Evolutionary conservation across 2,329 filamentous ascomycete species (phyloP).

Genomic region (Akanthomyces lecanii): DNA sequence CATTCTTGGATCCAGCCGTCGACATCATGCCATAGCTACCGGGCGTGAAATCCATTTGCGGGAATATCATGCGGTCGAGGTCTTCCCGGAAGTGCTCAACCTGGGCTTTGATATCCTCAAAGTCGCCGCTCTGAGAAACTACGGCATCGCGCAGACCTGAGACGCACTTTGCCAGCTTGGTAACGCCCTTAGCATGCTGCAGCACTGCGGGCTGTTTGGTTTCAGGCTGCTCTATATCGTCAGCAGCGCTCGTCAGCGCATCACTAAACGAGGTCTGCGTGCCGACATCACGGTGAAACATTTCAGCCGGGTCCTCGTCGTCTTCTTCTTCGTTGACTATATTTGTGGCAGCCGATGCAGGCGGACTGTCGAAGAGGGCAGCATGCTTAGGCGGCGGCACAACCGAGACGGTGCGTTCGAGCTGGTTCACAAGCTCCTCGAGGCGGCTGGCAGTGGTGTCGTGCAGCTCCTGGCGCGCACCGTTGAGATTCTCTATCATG

Average conservation of each 20-base stretch:
- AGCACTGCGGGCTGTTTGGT: constrained; percentile 26
- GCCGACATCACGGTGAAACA: constrained; percentile 77
- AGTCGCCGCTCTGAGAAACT: constrained; percentile 41
- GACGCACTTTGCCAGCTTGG: constrained; percentile 39
- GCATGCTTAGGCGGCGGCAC: constrained; percentile 40
- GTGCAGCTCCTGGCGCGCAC: constrained; percentile 51
- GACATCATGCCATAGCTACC: constrained; percentile 39
- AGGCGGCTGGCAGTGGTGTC: constrained; percentile 44
- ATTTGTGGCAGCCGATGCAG: neutral
- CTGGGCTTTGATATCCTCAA: constrained; percentile 48
- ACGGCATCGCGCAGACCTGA: constrained; percentile 41
- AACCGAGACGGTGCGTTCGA: constrained; percentile 57
- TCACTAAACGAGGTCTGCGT: constrained; percentile 61
- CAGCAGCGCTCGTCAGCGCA: neutral
- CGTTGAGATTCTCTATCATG: constrained; percentile 50
- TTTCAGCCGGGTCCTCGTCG: constrained; percentile 63
- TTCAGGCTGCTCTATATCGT: neutral
- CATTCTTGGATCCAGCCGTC: constrained; percentile 37
- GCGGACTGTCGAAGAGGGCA: constrained; percentile 20
- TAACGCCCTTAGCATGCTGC: constrained; percentile 40
- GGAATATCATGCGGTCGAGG: constrained; percentile 56
- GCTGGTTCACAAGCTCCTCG: constrained; percentile 43
- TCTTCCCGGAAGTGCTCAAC: constrained; percentile 61
- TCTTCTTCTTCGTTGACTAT: constrained; percentile 38
- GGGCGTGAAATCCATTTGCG: constrained; percentile 30